Conservation (phyloP, 2,329 filamentous ascomycete species). For the Mycosphaerella arachidis region DNA sequence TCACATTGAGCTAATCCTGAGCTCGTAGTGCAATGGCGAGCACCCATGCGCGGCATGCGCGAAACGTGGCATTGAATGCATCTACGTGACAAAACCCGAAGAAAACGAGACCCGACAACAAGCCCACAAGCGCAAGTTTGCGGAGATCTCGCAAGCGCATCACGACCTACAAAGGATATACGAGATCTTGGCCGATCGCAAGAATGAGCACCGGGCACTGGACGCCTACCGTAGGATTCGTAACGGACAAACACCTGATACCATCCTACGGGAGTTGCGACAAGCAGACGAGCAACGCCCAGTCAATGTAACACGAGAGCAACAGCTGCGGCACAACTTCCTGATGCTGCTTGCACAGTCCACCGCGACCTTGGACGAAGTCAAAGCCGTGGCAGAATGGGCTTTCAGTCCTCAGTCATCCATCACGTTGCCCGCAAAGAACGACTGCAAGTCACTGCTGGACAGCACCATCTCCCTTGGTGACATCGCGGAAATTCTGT, state of each 20-base stretch:
- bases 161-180: constrained; percentile 5
- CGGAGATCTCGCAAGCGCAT: constrained; percentile 13
- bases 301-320: not conserved
- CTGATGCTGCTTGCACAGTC: constrained; percentile 10
- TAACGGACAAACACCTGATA: constrained; percentile 8
- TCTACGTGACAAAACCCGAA: constrained; percentile 13
- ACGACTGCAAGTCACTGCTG: not conserved
- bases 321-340: constrained; percentile 5
- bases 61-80: constrained; percentile 8
- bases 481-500: not conserved
- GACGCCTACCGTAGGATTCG: constrained; percentile 9
- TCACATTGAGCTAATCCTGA: not conserved
- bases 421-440: not conserved
- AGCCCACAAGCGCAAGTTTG: constrained; percentile 19
- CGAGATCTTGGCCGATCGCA: not conserved
- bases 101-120: constrained; percentile 16
- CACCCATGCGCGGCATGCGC: constrained; percentile 8
- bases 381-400: constrained; percentile 1
- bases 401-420: not conserved
- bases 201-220: constrained; percentile 2
- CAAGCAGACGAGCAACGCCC: not conserved
- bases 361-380: constrained; percentile 13
- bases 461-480: not conserved
- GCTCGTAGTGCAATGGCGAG: constrained; percentile 6
- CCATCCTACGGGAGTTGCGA: constrained; percentile 5